Conservation (phyloP, 1,284 basidiomycete genomes). For the Rhodofomes roseus region DNA sequence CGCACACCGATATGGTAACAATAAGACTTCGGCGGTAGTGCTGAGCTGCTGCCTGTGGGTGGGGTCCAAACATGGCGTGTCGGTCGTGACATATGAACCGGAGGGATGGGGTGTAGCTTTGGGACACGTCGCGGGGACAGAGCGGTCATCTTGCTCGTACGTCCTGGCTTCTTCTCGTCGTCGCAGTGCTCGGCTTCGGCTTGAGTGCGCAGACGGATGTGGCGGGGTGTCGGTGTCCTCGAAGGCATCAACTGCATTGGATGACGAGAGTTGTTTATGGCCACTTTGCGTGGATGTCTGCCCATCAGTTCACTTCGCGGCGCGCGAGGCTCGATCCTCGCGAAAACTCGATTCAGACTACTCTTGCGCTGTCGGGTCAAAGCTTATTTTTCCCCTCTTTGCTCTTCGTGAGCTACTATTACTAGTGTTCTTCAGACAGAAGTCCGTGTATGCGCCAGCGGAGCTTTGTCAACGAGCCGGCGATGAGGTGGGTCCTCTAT, state of each 20-base stretch:
- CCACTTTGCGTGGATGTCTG: not conserved
- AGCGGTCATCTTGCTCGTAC: not conserved
- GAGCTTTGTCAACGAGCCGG: too few relatives aligned
- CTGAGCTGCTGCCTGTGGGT: not conserved
- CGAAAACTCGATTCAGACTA: not conserved
- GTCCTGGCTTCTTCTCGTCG: not conserved
- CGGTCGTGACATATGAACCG: not conserved
- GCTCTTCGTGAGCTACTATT: not conserved
- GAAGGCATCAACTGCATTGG: too few relatives aligned
- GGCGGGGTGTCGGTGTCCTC: too few relatives aligned
- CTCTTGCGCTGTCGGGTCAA: not conserved
- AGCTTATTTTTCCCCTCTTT: not conserved
- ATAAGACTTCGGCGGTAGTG: too few relatives aligned
- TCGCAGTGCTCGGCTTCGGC: not conserved
- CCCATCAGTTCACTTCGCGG: not conserved
- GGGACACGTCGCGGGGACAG: conserved; percentile 7
- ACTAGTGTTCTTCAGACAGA: too few relatives aligned
- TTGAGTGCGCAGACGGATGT: not conserved
- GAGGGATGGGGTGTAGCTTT: not conserved
- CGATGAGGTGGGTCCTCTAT: too few relatives aligned
- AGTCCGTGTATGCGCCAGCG: too few relatives aligned
- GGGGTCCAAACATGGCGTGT: too few relatives aligned
- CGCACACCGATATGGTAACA: too few relatives aligned
- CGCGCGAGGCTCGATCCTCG: not conserved
- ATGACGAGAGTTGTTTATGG: not conserved